Evolutionary conservation across 129 eudicot genomes (phyloP), one percentile per base, ranked within the genome.

Genomic region (Pseudognaphalium luteoalbum): DNA sequence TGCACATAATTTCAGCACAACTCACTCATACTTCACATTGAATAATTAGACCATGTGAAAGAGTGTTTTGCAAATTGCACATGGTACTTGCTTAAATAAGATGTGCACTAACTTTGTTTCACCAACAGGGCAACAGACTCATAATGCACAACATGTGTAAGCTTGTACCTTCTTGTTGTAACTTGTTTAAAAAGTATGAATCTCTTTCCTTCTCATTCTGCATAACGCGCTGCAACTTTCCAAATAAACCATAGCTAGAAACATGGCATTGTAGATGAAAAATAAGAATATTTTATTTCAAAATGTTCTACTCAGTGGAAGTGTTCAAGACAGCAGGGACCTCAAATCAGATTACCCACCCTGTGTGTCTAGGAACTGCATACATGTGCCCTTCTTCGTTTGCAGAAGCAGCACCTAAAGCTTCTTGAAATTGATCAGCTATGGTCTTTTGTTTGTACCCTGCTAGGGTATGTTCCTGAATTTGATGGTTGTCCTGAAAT

Each of bases 381-480:
- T 80, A 66, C 62, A 77, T 32, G 33, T 77, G 74, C 32, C 83
- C 78, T 64, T 75, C 67, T 51, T 79, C 96, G 52, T 74, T 74
- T 33, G 52, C 76, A 59, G 91, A 77, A 64, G 85, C 81, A 51
- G 83, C 85, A 71, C 92, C 88, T 65, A 90, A 74, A 73, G 87
- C 92, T 81, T 88, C 90, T 29, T 88, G 96, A 81, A 93, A 90
- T 56, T 88, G 90, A 81, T 93, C 97, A 66, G 86, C 88, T 85
- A 93, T 88, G 6, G 96, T 80, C 84, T 79, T 91, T 29, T 66
- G 78, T 82, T 60, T 81, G 35, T 81, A 52, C 66, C 66, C 83
- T 33, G 81, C 74, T 15, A 76, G 21, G 57, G 37, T 64, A 63
- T 70, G 80, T 80, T 81, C 83, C 59, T 59, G 78, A 68, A 33